These are phyloP conservation scores for Colletotrichum neosansevieriae DNA, from an alignment of 2,329 filamentous ascomycete species.

Conservation along the genomic window DNA sequence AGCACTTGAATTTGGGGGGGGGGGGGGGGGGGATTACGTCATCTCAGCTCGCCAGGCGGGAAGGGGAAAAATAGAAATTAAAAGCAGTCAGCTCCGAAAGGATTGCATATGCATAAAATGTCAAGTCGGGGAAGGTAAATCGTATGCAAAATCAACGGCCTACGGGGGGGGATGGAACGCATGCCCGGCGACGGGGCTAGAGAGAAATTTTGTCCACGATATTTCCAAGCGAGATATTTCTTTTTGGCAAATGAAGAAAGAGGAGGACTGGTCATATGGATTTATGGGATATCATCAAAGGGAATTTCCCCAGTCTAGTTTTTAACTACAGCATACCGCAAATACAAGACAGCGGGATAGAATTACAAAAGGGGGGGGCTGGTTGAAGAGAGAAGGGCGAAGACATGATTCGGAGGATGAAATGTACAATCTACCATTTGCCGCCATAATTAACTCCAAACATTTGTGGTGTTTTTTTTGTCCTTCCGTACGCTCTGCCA, in stretches of 20 bases:
- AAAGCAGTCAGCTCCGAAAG: background rate
- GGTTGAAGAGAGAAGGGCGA: background rate
- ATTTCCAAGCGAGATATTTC: no score
- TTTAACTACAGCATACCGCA: slow-evolving; percentile 21
- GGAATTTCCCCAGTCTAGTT: slow-evolving; percentile 16
- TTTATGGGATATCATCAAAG: slow-evolving; percentile 13
- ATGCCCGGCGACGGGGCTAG: no score
- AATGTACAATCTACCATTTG: slow-evolving; percentile 39
- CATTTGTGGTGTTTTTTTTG: slow-evolving; percentile 7
- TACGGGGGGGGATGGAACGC: background rate
- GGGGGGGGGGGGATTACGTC: slow-evolving; percentile 20
- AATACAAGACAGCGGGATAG: slow-evolving; percentile 11
- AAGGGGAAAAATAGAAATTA: background rate
- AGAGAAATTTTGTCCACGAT: no score
- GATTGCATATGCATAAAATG: slow-evolving; percentile 5
- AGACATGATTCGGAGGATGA: slow-evolving; percentile 1
- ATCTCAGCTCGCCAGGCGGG: background rate
- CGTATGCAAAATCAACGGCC: background rate
- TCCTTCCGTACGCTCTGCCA: slow-evolving; percentile 13
- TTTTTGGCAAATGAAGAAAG: background rate
- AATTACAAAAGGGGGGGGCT: slow-evolving; percentile 23
- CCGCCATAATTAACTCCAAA: slow-evolving; percentile 3
- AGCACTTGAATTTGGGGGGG: no score
- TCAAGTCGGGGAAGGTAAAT: background rate
- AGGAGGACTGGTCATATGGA: slow-evolving; percentile 6